These are phyloP conservation scores for Tetragonia tetragonoides DNA, from an alignment of 148 eudicot species.

Conservation along the genomic window DNA sequence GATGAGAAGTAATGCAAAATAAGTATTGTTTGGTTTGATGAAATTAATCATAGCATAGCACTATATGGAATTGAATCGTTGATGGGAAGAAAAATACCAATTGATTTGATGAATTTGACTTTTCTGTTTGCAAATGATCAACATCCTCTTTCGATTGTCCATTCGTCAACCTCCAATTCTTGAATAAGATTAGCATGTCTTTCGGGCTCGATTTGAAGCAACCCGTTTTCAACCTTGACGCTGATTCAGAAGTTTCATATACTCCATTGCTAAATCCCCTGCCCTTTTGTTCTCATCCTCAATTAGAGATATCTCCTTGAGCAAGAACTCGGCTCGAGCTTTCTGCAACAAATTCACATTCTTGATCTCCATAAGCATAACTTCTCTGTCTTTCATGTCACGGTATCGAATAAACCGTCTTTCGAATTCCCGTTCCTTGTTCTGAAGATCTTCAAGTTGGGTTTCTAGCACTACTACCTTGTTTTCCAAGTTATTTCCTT, in stretches of 20 bases:
- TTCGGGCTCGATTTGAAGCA: constrained; percentile 37
- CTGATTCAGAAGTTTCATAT: constrained; percentile 22
- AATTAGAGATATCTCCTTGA: constrained; percentile 31
- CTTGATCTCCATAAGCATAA: constrained; percentile 34
- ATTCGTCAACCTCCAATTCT: constrained; percentile 36
- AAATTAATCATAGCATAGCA: too few relatives aligned
- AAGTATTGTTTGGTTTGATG: not conserved
- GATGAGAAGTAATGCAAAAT: too few relatives aligned
- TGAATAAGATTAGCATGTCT: constrained; percentile 16
- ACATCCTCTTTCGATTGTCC: constrained; percentile 31
- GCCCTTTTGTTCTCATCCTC: constrained; percentile 32
- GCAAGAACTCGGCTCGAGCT: constrained; percentile 37
- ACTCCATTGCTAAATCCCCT: constrained; percentile 33
- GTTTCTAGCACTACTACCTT: constrained; percentile 30
- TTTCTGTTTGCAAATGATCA: constrained; percentile 33
- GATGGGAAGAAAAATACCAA: constrained; percentile 8
- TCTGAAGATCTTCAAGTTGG: constrained; percentile 37
- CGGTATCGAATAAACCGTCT: constrained; percentile 33
- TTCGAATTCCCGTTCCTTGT: constrained; percentile 30
- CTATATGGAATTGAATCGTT: too few relatives aligned
- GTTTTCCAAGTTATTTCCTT: constrained; percentile 28
- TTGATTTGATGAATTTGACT: constrained; percentile 24
- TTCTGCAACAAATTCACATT: constrained; percentile 37
- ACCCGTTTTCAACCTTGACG: constrained; percentile 35
- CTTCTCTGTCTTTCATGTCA: constrained; percentile 44